A percentile compares a stretch with the other conserved stretches of the same genome.
Conservation (phyloP, 108 stramenopile species). For the Skeletonema menzelii region DNA sequence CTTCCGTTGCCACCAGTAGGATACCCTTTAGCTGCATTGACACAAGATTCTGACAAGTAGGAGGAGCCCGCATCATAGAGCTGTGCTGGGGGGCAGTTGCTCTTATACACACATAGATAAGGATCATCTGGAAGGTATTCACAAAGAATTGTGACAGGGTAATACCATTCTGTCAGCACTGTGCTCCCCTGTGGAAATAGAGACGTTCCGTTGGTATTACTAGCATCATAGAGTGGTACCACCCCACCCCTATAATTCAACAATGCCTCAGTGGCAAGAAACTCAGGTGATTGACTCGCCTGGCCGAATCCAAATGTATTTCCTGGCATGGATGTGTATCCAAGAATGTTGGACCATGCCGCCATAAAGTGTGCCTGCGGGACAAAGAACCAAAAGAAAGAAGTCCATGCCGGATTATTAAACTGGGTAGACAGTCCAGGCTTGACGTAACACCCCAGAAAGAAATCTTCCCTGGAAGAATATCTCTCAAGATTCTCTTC, state of each 20-base stretch:
- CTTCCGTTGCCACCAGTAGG: constrained; percentile 7
- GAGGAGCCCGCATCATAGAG: constrained; percentile 25
- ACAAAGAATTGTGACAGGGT: not conserved
- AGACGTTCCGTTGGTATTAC: constrained; percentile 29
- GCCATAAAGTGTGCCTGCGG: constrained; percentile 53
- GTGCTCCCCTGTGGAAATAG: constrained; percentile 33
- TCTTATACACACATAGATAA: not conserved
- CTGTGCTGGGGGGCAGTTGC: constrained; percentile 23
- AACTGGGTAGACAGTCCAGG: constrained; percentile 12
- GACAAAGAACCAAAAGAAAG: constrained; percentile 40
- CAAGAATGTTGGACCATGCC: constrained; percentile 54
- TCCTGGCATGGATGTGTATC: constrained; percentile 57
- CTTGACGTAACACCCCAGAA: constrained; percentile 39
- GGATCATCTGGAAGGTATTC: not conserved
- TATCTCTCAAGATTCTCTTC: constrained; percentile 32
- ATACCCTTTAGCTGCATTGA: constrained; percentile 9
- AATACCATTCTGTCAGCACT: constrained; percentile 6
- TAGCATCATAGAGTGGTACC: constrained; percentile 18
- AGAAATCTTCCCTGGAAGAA: constrained; percentile 39
- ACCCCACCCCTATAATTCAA: constrained; percentile 17
- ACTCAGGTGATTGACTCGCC: constrained; percentile 43
- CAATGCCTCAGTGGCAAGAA: constrained; percentile 34
- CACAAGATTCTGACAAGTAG: constrained; percentile 4
- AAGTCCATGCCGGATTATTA: not conserved
- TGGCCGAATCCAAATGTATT: constrained; percentile 36